Conservation (phyloP, 495 filamentous ascomycete genomes). For the Filosporella fistucella region DNA sequence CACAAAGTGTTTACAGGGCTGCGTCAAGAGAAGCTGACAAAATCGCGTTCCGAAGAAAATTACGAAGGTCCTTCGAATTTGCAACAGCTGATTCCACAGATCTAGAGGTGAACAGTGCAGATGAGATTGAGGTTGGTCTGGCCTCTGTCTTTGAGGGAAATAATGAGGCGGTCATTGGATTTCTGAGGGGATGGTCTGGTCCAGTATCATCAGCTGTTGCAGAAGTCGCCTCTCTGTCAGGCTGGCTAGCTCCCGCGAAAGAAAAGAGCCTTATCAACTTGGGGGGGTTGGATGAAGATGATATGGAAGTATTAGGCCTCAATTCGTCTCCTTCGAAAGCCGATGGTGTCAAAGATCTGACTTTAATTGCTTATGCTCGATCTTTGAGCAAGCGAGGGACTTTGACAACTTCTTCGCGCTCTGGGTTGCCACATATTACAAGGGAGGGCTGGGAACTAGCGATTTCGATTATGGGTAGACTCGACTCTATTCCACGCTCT, state of each 20-base stretch:
- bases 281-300: slow-evolving; percentile 46
- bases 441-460: slow-evolving; percentile 84
- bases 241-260: slow-evolving; percentile 62
- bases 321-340: slow-evolving; percentile 35
- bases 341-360: slow-evolving; percentile 60
- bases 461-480: slow-evolving; percentile 66
- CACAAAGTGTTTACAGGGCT: slow-evolving; percentile 25
- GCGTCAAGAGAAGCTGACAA: slow-evolving; percentile 26
- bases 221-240: slow-evolving; percentile 68
- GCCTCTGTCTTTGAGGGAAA: slow-evolving; percentile 77
- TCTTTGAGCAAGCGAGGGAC: slow-evolving; percentile 41
- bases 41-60: slow-evolving; percentile 34
- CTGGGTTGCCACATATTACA: slow-evolving; percentile 28
- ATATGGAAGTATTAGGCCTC: slow-evolving; percentile 49
- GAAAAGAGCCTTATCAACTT: slow-evolving; percentile 37
- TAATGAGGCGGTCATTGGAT: slow-evolving; percentile 63
- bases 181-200: slow-evolving; percentile 74
- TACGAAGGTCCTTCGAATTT: slow-evolving; percentile 42
- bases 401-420: slow-evolving; percentile 22
- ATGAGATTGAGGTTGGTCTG: slow-evolving; percentile 70
- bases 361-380: slow-evolving; percentile 69
- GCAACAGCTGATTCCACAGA: slow-evolving; percentile 34
- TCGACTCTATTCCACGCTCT: slow-evolving; percentile 60
- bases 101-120: slow-evolving; percentile 68
- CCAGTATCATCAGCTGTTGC: slow-evolving; percentile 70